Evolutionary conservation across 306 rosid species (phyloP), one percentile per base, ranked within the genome.

Genomic region (Quercus robur): DNA sequence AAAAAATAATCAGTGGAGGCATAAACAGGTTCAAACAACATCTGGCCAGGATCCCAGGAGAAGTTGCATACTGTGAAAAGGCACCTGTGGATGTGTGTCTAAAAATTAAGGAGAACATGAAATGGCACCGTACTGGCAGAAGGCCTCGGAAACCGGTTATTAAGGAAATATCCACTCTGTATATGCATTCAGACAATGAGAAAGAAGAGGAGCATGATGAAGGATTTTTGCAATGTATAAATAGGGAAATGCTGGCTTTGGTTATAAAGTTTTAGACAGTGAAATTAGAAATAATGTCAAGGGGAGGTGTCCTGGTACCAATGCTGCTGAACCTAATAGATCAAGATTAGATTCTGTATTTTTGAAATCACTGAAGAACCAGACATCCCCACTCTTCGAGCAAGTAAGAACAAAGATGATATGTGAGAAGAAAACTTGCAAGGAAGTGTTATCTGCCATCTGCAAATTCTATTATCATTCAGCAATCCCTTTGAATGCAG

Each of bases 61-160:
- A 94, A 84, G 99, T 94, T 57, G 99, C 99, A 69, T 94, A 97
- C 52, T 93, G 99, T 85, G 91, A 90, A 83, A 88, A 86, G 80
- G 97, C 94, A 57, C 99, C 99, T 23, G 97, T 90, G 66, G 97
- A 91, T 49, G 99, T 93, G 52, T 93, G 84, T 86, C 85, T 86
- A 28, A 91, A 83, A 81, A 94, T 94, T 54, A 94, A 94, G 85
- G 99, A 94, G 75, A 95, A 95, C 80, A 95, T 95, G 99, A 95
- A 93, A 87, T 93, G 98, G 99, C 98, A 95, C 82, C 97, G 99
- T 74, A 93, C 97, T 62, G 99, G 99, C 58, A 87, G 94, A 87
- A 86, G 94, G 81, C 91, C 85, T 54, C 84, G 91, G 82, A 91
- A 75, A 51, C 89, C 92, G 6, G 97, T 92, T 80, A 71, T 84